phyloP scores from a whole-genome alignment of 345 rosid genomes.

The Melaleuca alternifolia region DNA sequence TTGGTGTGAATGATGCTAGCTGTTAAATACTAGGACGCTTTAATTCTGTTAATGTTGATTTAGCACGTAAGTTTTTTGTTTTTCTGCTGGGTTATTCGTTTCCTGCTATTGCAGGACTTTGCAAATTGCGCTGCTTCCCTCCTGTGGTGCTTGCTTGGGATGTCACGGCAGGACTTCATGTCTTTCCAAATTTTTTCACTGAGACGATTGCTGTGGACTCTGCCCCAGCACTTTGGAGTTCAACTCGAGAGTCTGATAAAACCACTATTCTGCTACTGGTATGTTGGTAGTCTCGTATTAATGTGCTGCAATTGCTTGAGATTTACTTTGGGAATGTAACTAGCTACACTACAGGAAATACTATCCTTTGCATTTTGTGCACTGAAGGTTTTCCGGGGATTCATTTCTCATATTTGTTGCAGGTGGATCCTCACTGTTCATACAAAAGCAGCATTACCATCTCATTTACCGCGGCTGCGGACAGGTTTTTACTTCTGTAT shows the following conservation, averaged over 20 bases:
- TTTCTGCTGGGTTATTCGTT: neutral
- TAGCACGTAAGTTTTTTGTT: neutral
- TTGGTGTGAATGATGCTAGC: neutral
- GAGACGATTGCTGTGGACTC: conserved; percentile 71
- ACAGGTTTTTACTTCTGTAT: conserved; percentile 75
- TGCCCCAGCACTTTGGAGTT: conserved; percentile 75
- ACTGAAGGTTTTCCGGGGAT: neutral
- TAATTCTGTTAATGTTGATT: neutral
- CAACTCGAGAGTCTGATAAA: conserved; percentile 51
- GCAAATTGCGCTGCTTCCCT: conserved; percentile 97
- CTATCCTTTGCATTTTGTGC: neutral
- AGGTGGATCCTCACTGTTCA: conserved; percentile 99
- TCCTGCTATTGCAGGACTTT: conserved; percentile 56
- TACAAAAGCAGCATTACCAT: conserved; percentile 55
- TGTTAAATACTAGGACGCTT: neutral
- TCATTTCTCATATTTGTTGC: conserved; percentile 3
- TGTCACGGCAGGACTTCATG: conserved; percentile 65
- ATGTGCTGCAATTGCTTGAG: neutral
- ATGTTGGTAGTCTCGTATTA: neutral
- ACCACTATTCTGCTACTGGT: conserved; percentile 78
- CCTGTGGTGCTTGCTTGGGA: conserved; percentile 99
- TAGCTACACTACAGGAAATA: neutral
- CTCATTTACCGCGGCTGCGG: conserved; percentile 57
- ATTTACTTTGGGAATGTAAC: neutral
- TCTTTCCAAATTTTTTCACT: conserved; percentile 60